These are phyloP conservation scores for Anthracocystis panici-leucophaei DNA, from an alignment of 1,284 basidiomycete species.

Conservation along the genomic window DNA sequence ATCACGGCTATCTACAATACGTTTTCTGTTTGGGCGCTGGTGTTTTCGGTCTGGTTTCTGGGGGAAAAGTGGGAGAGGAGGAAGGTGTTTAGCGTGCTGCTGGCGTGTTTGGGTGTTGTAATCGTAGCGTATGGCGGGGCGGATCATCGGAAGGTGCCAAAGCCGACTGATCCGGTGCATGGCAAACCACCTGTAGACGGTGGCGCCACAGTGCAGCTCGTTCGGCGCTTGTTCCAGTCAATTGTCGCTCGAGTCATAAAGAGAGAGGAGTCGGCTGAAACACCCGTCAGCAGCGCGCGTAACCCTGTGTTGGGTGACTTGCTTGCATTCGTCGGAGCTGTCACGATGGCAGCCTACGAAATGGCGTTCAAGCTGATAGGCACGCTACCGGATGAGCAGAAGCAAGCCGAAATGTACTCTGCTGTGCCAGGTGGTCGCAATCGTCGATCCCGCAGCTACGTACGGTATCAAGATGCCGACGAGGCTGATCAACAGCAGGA, in stretches of 20 bases:
- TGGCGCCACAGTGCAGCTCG: constrained; percentile 18
- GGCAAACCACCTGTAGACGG: constrained; percentile 36
- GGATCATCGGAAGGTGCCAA: constrained; percentile 53
- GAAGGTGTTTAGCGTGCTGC: constrained; percentile 63
- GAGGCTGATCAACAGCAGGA: constrained; percentile 1
- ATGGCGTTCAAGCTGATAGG: constrained; percentile 66
- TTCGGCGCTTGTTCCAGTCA: constrained; percentile 11
- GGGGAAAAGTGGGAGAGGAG: constrained; percentile 63
- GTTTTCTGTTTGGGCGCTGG: constrained; percentile 68
- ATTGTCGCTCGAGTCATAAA: not conserved
- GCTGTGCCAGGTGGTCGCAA: constrained; percentile 35
- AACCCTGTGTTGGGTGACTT: constrained; percentile 61
- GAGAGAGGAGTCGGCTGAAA: constrained; percentile 5
- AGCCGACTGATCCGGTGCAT: constrained; percentile 51
- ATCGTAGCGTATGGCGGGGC: constrained; percentile 66
- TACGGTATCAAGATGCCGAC: constrained; percentile 25
- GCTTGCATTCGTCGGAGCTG: constrained; percentile 63
- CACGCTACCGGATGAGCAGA: constrained; percentile 60
- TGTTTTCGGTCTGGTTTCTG: constrained; percentile 67
- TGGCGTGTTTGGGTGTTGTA: constrained; percentile 63
- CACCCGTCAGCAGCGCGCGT: constrained; percentile 27
- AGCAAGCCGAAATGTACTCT: constrained; percentile 50
- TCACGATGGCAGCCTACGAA: constrained; percentile 68
- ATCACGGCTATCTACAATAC: constrained; percentile 69
- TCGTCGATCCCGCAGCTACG: constrained; percentile 45